Percentiles rank a stretch among this genome's conserved stretches.
These are phyloP conservation scores for Trapa bicornis DNA, from an alignment of 345 rosid species.

Conservation along the genomic window DNA sequence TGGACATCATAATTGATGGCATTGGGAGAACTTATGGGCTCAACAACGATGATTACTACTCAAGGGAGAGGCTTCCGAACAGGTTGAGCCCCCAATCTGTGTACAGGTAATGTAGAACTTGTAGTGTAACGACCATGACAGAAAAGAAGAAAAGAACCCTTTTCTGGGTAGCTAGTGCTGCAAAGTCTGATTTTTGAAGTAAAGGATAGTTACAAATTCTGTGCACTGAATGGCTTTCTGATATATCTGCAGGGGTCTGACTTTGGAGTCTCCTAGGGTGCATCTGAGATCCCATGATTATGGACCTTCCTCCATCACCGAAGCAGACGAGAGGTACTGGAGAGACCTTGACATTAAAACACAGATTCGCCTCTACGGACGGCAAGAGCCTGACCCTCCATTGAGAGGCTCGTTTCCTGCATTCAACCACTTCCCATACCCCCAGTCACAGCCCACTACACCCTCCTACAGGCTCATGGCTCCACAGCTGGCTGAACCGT, in stretches of 20 bases:
- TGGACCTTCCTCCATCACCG: conserved; percentile 16
- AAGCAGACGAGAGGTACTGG: conserved; percentile 5
- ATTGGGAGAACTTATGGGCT: conserved; percentile 19
- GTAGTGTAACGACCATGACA: neutral
- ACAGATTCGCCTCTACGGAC: conserved; percentile 23
- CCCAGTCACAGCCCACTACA: conserved; percentile 20
- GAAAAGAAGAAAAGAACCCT: neutral
- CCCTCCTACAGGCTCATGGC: conserved; percentile 19
- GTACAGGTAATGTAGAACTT: neutral
- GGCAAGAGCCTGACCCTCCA: conserved; percentile 11
- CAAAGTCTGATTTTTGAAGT: neutral
- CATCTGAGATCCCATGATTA: conserved; percentile 14
- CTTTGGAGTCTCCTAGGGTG: conserved; percentile 16
- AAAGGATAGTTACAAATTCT: neutral
- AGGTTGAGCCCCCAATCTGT: conserved; percentile 8
- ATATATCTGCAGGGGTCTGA: neutral
- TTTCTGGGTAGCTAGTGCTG: neutral
- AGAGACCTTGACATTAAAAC: conserved; percentile 17
- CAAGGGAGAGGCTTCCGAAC: conserved; percentile 13
- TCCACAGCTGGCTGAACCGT: conserved; percentile 13
- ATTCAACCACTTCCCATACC: conserved; percentile 11
- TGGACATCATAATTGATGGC: conserved; percentile 20
- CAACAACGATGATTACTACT: conserved; percentile 10
- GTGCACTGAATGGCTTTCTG: neutral
- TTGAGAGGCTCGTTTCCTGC: conserved; percentile 20